phyloP scores from a whole-genome alignment of 192 early-diverging fungal genomes.

The Podila epigama region DNA sequence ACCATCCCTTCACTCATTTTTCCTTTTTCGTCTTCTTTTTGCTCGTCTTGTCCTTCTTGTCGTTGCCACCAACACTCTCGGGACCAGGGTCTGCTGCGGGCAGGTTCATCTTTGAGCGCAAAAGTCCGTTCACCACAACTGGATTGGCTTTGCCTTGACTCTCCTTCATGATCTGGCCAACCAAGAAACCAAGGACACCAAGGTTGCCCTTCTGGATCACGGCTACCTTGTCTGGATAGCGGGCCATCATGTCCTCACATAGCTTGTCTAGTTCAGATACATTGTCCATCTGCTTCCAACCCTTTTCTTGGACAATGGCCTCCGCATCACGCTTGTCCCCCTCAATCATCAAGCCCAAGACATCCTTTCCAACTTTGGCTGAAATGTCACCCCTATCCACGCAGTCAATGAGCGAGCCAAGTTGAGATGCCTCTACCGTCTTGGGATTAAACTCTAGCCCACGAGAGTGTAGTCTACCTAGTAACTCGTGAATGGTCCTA shows the following conservation, averaged over 20 bases:
- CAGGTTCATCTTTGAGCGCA: slow-evolving; percentile 53
- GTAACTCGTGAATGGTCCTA: slow-evolving; percentile 69
- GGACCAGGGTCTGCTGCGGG: background rate
- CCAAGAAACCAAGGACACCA: slow-evolving; percentile 79
- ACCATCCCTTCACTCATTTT: too few relatives aligned
- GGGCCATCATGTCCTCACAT: slow-evolving; percentile 50
- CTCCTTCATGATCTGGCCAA: slow-evolving; percentile 82
- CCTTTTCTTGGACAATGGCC: slow-evolving; percentile 68
- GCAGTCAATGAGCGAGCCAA: slow-evolving; percentile 70
- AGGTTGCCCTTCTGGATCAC: slow-evolving; percentile 69
- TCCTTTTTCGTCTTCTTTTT: background rate
- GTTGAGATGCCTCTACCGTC: slow-evolving; percentile 60
- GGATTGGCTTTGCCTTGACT: slow-evolving; percentile 86
- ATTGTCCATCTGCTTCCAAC: slow-evolving; percentile 63
- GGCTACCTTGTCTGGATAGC: slow-evolving; percentile 59
- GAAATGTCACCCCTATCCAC: slow-evolving; percentile 66
- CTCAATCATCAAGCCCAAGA: slow-evolving; percentile 74
- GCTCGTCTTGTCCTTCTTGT: background rate
- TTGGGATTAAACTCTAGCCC: slow-evolving; percentile 52
- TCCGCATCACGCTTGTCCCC: slow-evolving; percentile 57
- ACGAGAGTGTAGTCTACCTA: slow-evolving; percentile 59
- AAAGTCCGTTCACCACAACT: slow-evolving; percentile 64
- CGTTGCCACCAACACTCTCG: background rate
- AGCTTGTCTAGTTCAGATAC: slow-evolving; percentile 50
- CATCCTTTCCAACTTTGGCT: slow-evolving; percentile 71